A percentile compares a stretch with the other conserved stretches of the same genome.
These are phyloP conservation scores for Tulasnella sp. DNA, from an alignment of 768 basidiomycete species.

Conservation along the genomic window DNA sequence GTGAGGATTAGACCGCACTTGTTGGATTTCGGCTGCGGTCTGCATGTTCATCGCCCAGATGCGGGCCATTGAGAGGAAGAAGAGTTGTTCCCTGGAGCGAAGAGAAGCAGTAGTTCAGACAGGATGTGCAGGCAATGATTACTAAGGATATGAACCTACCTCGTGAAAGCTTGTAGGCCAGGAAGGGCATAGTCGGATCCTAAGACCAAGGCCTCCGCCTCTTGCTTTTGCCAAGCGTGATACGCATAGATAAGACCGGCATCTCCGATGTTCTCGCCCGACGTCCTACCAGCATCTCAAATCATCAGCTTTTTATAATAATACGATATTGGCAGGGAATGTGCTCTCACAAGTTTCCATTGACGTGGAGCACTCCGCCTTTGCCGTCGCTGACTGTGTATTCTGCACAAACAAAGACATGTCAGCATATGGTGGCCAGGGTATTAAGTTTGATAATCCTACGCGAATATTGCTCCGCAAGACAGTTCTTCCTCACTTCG, in stretches of 20 bases:
- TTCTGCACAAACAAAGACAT: slow-evolving; percentile 28
- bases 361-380: slow-evolving; percentile 73
- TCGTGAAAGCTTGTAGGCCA: slow-evolving; percentile 56
- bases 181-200: slow-evolving; percentile 69
- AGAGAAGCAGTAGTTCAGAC: not conserved
- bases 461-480: slow-evolving; percentile 88
- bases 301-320: slow-evolving; percentile 14
- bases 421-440: not conserved
- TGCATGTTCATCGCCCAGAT: slow-evolving; percentile 62
- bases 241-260: slow-evolving; percentile 75
- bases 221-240: slow-evolving; percentile 82
- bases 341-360: slow-evolving; percentile 40
- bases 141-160: slow-evolving; percentile 32
- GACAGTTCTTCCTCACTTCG: slow-evolving; percentile 70
- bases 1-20: slow-evolving; percentile 80
- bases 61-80: slow-evolving; percentile 83
- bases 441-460: slow-evolving; percentile 17
- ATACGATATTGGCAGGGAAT: not conserved
- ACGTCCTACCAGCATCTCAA: slow-evolving; percentile 35
- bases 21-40: slow-evolving; percentile 36
- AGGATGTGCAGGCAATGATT: not conserved
- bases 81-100: slow-evolving; percentile 68
- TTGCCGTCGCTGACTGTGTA: slow-evolving; percentile 80
- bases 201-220: slow-evolving; percentile 40
- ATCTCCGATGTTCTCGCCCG: slow-evolving; percentile 88